Conservation (phyloP, 2,329 filamentous ascomycete species). For the Coniochaeta sp. region DNA sequence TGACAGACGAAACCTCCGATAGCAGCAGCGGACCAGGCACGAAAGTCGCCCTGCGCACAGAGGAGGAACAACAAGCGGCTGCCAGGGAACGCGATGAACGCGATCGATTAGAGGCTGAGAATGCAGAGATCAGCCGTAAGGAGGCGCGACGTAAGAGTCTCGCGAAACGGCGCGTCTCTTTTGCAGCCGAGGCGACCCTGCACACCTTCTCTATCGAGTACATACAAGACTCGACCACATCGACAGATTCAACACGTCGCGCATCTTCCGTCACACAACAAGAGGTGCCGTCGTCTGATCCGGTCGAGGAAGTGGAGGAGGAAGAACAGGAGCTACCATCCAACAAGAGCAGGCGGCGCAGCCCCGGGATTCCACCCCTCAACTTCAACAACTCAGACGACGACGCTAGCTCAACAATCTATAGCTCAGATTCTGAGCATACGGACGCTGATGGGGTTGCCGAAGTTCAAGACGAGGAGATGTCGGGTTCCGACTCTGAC, state of each 20-base stretch:
- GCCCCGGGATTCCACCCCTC: constrained; percentile 59
- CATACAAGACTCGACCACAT: constrained; percentile 77
- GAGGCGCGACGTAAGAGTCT: constrained; percentile 90
- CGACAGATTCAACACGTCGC: constrained; percentile 68
- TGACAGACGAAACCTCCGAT: constrained; percentile 55
- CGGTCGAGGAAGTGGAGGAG: constrained; percentile 47
- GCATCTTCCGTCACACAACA: constrained; percentile 51
- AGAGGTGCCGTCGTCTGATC: constrained; percentile 32
- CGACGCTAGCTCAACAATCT: constrained; percentile 69
- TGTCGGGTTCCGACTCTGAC: constrained; percentile 45
- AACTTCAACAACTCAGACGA: constrained; percentile 61
- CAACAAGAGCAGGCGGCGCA: constrained; percentile 54
- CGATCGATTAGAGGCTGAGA: constrained; percentile 51
- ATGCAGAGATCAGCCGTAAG: constrained; percentile 61
- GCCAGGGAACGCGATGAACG: constrained; percentile 63
- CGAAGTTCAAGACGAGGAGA: constrained; percentile 47
- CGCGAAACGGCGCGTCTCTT: constrained; percentile 89
- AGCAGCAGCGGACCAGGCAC: constrained; percentile 32
- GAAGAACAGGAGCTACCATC: constrained; percentile 53
- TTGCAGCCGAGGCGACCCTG: constrained; percentile 92
- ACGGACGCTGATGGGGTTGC: constrained; percentile 40
- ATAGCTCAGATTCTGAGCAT: constrained; percentile 59
- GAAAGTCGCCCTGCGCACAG: constrained; percentile 59
- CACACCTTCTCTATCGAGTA: constrained; percentile 89
- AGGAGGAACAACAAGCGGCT: constrained; percentile 65